Conservation (phyloP, 1,139 yeast species). For the Schwanniomyces etchellsii region DNA sequence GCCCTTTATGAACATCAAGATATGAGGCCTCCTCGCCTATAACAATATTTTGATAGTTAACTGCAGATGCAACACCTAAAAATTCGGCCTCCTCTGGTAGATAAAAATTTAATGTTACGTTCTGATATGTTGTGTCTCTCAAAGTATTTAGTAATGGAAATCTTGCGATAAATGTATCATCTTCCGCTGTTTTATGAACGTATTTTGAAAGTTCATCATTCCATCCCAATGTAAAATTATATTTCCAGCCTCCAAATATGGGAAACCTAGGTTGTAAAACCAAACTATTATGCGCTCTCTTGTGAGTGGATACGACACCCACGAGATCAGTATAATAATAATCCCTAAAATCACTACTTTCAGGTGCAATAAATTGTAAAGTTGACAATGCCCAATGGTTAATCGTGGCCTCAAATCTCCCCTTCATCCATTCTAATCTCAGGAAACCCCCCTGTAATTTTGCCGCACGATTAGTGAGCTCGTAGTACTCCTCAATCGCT, state of each 20-base stretch:
- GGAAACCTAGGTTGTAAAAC: slow-evolving; percentile 86
- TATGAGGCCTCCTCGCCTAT: slow-evolving; percentile 52
- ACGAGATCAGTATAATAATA: slow-evolving; percentile 81
- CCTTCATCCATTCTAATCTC: slow-evolving; percentile 68
- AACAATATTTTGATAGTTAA: slow-evolving; percentile 32
- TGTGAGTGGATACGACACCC: slow-evolving; percentile 89
- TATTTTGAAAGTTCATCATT: slow-evolving; percentile 51
- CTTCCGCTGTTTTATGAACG: slow-evolving; percentile 35
- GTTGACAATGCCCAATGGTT: slow-evolving; percentile 48
- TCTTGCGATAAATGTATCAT: slow-evolving; percentile 53
- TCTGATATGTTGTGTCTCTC: slow-evolving; percentile 59
- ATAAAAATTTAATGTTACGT: slow-evolving; percentile 56
- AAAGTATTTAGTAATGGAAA: slow-evolving; percentile 78
- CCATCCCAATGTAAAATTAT: slow-evolving; percentile 95
- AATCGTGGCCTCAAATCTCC: slow-evolving; percentile 36
- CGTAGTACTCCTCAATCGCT: slow-evolving; percentile 77
- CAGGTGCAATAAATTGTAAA: slow-evolving; percentile 49
- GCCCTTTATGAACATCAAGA: slow-evolving; percentile 75
- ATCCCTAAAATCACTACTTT: slow-evolving; percentile 46
- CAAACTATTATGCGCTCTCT: slow-evolving; percentile 42
- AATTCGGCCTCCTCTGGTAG: slow-evolving; percentile 86
- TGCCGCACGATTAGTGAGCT: slow-evolving; percentile 74
- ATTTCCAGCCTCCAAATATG: slow-evolving; percentile 92
- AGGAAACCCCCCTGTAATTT: slow-evolving; percentile 63
- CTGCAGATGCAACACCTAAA: slow-evolving; percentile 54